Base-by-base conservation (phyloP, 805 yeast species). In the Clavispora carvajalis region DNA sequence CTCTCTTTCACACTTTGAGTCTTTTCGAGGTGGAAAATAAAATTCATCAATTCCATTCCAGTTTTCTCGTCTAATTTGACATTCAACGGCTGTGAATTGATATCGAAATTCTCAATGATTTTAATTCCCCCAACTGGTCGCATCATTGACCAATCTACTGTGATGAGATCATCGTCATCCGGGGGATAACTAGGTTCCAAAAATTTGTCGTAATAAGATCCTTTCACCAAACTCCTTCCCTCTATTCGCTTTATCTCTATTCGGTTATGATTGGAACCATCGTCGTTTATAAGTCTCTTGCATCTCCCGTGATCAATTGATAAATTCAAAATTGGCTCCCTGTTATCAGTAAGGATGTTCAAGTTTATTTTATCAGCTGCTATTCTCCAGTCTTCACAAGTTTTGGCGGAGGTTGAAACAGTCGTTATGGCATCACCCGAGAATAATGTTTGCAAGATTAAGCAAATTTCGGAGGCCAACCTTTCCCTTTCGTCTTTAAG, bases 61-160 rank as follows among this genome's bases (percentile, higher is more conserved):
- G 71, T 67, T 37, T 49, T 49, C 47, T 67, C 68, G 43, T 69
- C 74, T 11, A 69, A 37, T 37, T 60, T 59, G 38, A 69, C 49
- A 34, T 58, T 62, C 42, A 68, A 57, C 40, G 74, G 74, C 39
- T 55, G 52, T 6, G 71, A 56, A 41, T 55, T 48, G 33, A 69
- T 54, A 33, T 65, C 65, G 22, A 69, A 58, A 41, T 63, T 55
- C 29, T 69, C 73, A 31, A 69, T 56, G 18, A 68, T 47, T 41
- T 58, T 59, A 41, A 69, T 69, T 0, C 74, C 74, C 5, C 74
- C 74, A 16, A 69, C 59, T 5, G 67, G 50, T 15, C 67, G 48
- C 44, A 65, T 65, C 69, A 69, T 65, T 1, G 66, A 59, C 74
- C 74, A 69, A 36, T 61, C 64, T 7, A 65, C 60, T 4, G 54